Percentiles rank a stretch among this genome's conserved stretches.
These are phyloP conservation scores for Huntiella decipiens DNA, from an alignment of 2,329 filamentous ascomycete species.

Conservation along the genomic window DNA sequence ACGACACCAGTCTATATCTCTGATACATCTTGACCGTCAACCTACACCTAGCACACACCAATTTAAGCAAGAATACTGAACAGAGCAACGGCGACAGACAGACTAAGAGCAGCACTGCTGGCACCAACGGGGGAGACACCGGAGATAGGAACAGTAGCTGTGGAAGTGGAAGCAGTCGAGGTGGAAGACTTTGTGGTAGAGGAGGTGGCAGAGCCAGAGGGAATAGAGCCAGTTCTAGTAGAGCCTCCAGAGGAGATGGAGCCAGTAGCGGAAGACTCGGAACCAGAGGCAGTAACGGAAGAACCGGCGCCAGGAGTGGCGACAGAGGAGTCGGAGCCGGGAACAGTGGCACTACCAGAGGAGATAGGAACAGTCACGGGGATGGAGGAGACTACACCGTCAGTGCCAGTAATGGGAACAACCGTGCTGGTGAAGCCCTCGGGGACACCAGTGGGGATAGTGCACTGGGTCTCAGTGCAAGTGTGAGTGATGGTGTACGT, in stretches of 20 bases:
- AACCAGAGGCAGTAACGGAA: background rate
- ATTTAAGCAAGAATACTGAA: constrained; percentile 2
- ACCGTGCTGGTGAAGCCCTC: constrained; percentile 11
- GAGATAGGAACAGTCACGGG: constrained; percentile 6
- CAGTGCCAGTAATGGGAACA: constrained; percentile 3
- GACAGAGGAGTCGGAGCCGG: background rate
- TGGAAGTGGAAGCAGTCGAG: background rate
- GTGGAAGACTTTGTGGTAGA: background rate
- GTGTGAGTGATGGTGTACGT: constrained; percentile 12
- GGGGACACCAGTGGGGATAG: constrained; percentile 5
- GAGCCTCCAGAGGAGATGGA: background rate
- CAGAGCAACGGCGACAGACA: constrained; percentile 3
- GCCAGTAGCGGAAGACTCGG: background rate
- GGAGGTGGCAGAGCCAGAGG: background rate
- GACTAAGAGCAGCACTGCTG: background rate
- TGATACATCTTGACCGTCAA: too few relatives aligned
- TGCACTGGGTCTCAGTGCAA: constrained; percentile 6
- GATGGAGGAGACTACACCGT: background rate
- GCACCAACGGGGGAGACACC: background rate
- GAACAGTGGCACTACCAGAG: constrained; percentile 1
- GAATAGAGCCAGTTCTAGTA: background rate
- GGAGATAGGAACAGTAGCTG: background rate
- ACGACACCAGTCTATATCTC: too few relatives aligned
- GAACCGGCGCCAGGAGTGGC: background rate
- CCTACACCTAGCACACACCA: too few relatives aligned